Evolutionary conservation across 768 basidiomycete genomes (phyloP), one percentile per base, ranked within the genome.

Genomic region (Dioszegia crocea): DNA sequence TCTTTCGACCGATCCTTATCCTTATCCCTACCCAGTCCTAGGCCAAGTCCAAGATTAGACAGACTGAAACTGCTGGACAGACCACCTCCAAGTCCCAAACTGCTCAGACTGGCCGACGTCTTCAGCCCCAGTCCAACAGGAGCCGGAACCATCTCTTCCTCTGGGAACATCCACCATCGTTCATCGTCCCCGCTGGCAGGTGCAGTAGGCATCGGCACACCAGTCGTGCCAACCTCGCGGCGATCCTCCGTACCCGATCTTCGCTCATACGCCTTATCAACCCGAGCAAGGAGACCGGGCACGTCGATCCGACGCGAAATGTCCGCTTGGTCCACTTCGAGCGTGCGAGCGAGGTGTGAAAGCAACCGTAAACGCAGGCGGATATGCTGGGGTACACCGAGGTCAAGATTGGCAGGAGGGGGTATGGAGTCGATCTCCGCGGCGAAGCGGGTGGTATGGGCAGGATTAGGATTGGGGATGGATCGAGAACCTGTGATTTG

Each of bases 331-430:
- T 71, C 65, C 21, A 66, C 52, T 17, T 65, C 67, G 19, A 71
- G 49, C 31, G 68, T 58, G 3, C 59, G 60, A 4, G 62, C 67
- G 17, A 71, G 46, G 40, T 63, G 61, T 47, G 68, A 62, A 19
- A 71, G 59, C 2, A 71, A 51, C 16, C 63, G 55, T 1, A 71
- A 51, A 36, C 70, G 49, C 3, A 62, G 23, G 17, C 65, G 61
- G 12, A 71, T 68, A 63, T 71, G 70, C 11, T 61, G 59, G 2
- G 70, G 70, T 23, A 71, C 67, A 9, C 49, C 30, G 12, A 56
- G 40, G 27, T 39, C 24, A 6, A 36, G 11, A 16, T 12, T 19
- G 12, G 36, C 19, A 3, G 49, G 33, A 14, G 36, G 36, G 12
- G 51, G 51, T 10, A 40, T 39, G 12, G 51, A 40, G 17, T 38